Evolutionary conservation across 192 early-diverging fungal genomes (phyloP), one percentile per base, ranked within the genome.

Genomic region (Backusella luteola): DNA sequence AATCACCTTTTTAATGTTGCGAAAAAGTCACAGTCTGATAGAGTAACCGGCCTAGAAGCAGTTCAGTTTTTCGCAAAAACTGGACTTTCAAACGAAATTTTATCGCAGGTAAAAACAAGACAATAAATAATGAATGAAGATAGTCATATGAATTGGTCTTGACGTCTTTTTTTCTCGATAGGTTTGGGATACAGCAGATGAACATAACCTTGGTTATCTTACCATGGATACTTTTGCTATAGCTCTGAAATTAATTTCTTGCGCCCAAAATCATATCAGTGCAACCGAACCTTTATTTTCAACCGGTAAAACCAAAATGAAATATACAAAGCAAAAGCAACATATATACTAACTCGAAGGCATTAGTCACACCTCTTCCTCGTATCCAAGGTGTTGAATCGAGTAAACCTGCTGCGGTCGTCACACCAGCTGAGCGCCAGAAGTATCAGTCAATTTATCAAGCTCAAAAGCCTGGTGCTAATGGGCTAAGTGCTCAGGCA

Each of bases 181-280:
- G 85, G 94, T 98, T 66, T 98, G 97, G 97, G 87, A 95, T 53
- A 82, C 93, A n/a, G 91, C 91, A 6, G 95, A 96, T 80, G 71
- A 85, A 3, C 91, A 94, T 34, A 87, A 91, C 77, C 89, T 90
- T 73, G 97, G 96, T 19, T 87, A 88, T 34, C 82, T 97, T 66
- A 91, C 90, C 23, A 84, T 86, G 42, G 83, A 84, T 19, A 91
- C 88, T 38, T 98, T 98, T 81, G 86, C 83, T 71, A 89, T 92
- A 35, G 94, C 94, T 9, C 78, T 97, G 71, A 98, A 97, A 80
- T 84, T 97, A 66, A 97, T 98, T 79, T 93, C 95, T 34, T 85
- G 95, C 21, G 93, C 89, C 12, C 97, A 98, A 79, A 85, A 86
- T 53, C 91, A 92, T 21, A 87, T 91, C 19, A 73, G 84, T 84